Evolutionary conservation across 805 yeast species (phyloP), one percentile per base, ranked within the genome.

Genomic region (Metschnikowia arizonensis): DNA sequence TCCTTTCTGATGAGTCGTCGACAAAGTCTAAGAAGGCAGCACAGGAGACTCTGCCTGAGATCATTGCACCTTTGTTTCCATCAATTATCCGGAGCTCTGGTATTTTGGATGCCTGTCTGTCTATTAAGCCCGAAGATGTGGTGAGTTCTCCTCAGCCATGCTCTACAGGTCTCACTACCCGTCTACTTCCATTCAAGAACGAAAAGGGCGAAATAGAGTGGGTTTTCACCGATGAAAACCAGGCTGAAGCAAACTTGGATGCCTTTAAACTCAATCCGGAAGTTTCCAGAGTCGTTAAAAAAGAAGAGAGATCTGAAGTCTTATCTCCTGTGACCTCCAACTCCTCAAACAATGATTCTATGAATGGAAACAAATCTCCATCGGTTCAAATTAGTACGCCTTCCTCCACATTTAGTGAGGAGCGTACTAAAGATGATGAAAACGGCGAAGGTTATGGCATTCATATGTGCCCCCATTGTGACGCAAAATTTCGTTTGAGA

Each of bases 141-240:
- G 38, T 42, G 37, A 43, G 44, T 4, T 42, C 41, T 10, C 56
- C 62, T 3, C 57, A 59, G 33, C 65, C 69, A 32, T 80, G 85
- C 57, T 75, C 83, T 23, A 78, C 82, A 9, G 69, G 72, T 14
- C 54, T 66, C 40, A 68, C 77, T 30, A 66, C 81, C 2, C 66
- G 76, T 42, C 64, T 78, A 36, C 60, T 77, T n/a, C 79, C 83
- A 3, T 67, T 72, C 50, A 75, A 73, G 40, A 78, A 77, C 53
- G 62, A 59, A 12, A 68, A 71, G 28, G 86, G 85, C 3, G 79
- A 77, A 50, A 69, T 80, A 12, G 81, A 77, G 45, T 81, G 83
- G 79, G 71, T 72, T 12, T 70, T 81, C 45, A 72, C 76, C 19
- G 79, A 77, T 33, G 74, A 70, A 57, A 38, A 46, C 15, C 50